phyloP scores from a whole-genome alignment of 2,329 filamentous ascomycete species.

The Aureobasidium mangrovei region DNA sequence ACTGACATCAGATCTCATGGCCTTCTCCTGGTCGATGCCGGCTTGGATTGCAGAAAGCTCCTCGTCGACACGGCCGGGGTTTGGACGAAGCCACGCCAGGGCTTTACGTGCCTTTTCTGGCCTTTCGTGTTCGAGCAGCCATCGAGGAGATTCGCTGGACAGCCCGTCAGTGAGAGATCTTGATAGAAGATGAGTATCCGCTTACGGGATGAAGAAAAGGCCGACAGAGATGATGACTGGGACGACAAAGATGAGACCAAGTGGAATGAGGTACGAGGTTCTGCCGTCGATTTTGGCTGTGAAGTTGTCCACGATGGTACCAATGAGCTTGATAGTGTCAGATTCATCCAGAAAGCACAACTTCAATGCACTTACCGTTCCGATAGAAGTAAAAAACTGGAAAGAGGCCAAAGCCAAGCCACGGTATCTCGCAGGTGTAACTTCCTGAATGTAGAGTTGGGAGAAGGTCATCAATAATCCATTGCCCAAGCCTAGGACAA shows the following conservation, averaged over 20 bases:
- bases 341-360: background rate
- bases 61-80: constrained; percentile 15
- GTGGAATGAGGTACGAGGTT: constrained; percentile 37
- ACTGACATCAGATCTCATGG: constrained; percentile 23
- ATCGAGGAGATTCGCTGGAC: constrained; percentile 29
- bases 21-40: constrained; percentile 28
- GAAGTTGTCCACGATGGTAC: constrained; percentile 46
- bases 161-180: background rate
- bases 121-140: constrained; percentile 28
- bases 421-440: constrained; percentile 41
- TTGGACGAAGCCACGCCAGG: constrained; percentile 19
- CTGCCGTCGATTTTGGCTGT: constrained; percentile 24
- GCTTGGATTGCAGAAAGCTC: constrained; percentile 24
- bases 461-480: constrained; percentile 51
- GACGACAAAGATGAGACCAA: constrained; percentile 47
- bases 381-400: constrained; percentile 42
- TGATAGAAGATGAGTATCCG: background rate
- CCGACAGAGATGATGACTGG: constrained; percentile 39
- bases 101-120: constrained; percentile 16
- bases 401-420: constrained; percentile 42
- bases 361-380: constrained; percentile 20
- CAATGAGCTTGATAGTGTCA: constrained; percentile 24
- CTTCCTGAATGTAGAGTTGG: constrained; percentile 44
- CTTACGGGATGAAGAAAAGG: constrained; percentile 31
- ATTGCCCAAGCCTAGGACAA: constrained; percentile 49